phyloP scores from a whole-genome alignment of 164 flowering plant species.

The Liquidambar formosana region DNA sequence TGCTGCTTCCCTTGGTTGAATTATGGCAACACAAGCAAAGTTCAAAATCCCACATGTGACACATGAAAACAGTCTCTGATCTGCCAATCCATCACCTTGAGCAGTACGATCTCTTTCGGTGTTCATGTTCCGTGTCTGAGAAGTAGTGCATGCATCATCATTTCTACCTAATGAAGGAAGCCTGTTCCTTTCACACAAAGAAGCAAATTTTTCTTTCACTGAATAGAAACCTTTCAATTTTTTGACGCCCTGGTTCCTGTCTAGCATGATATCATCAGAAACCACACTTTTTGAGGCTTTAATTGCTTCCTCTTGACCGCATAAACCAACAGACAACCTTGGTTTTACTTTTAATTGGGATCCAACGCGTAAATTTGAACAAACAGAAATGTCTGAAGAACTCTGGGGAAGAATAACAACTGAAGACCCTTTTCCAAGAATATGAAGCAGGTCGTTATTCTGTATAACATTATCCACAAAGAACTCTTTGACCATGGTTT shows the following conservation, averaged over 20 bases:
- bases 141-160: slow-evolving; percentile 17
- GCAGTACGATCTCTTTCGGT: slow-evolving; percentile 22
- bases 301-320: slow-evolving; percentile 43
- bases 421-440: slow-evolving; percentile 74
- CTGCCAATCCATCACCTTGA: slow-evolving; percentile 47
- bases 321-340: slow-evolving; percentile 44
- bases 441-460: slow-evolving; percentile 67
- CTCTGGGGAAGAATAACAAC: slow-evolving; percentile 70
- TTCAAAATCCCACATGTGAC: slow-evolving; percentile 89
- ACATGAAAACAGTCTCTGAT: slow-evolving; percentile 83
- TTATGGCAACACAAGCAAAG: slow-evolving; percentile 79
- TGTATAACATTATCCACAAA: slow-evolving; percentile 71
- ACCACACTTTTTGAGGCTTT: slow-evolving; percentile 29
- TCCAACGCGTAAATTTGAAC: slow-evolving; percentile 50
- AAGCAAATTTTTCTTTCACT: slow-evolving; percentile 43
- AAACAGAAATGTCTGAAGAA: slow-evolving; percentile 50
- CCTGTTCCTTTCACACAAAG: slow-evolving; percentile 30
- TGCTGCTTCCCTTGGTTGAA: slow-evolving; percentile 80
- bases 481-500: slow-evolving; percentile 69
- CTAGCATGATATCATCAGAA: slow-evolving; percentile 34
- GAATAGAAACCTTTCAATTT: slow-evolving; percentile 36
- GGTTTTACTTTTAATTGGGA: slow-evolving; percentile 46
- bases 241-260: slow-evolving; percentile 30
- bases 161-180: slow-evolving; percentile 24
- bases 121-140: slow-evolving; percentile 18